Evolutionary conservation across 306 rosid genomes (phyloP), one percentile per base, ranked within the genome.

Genomic region (Medicago ruthenica): DNA sequence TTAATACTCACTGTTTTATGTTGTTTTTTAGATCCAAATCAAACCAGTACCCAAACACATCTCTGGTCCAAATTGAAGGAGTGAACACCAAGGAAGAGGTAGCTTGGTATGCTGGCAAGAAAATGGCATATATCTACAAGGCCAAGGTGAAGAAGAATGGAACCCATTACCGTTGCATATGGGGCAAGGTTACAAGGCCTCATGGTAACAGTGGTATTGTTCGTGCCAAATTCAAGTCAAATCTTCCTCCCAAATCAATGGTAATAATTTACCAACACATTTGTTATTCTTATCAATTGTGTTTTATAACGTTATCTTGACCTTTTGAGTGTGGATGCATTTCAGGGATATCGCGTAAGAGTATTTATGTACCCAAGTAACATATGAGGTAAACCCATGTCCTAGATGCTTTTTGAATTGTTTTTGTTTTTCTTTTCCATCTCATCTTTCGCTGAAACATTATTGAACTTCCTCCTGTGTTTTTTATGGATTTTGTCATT

Each of bases 341-440:
- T 84, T 77, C 82, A 93, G 97, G 98, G 98, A 48, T 91, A 89
- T 8, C 80, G 89, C 10, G 93, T 94, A 34, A 91, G 97, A 71
- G 97, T 94, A 2, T 92, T 94, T 80, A 90, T 94, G 97, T 94
- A 94, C 50, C 98, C 97, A 54, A 92, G 98, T 83, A 90, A 94
- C 67, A 92, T 94, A 22, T 91, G 69, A 92, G 90, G 97, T 93
- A 76, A 61, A 15, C 61, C 17, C 3, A 0, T n/a, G 20, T 45
- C 8, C 2, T 22, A 61, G 22, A 66, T 71, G 7, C 14, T 24
- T 31, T 42, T 2, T 63, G n/a, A 22, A 20, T 27, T 69, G 60
- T 9, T 44, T 64, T 17, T 21, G 9, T 5, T 24, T 24, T 68
- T 20, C 2, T 18, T 22, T 18, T 15, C 24, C 5, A 3, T 1